Evolutionary conservation across 352 stramenopile species (phyloP), one percentile per base, ranked within the genome.

Genomic region (Pythium periplocum): DNA sequence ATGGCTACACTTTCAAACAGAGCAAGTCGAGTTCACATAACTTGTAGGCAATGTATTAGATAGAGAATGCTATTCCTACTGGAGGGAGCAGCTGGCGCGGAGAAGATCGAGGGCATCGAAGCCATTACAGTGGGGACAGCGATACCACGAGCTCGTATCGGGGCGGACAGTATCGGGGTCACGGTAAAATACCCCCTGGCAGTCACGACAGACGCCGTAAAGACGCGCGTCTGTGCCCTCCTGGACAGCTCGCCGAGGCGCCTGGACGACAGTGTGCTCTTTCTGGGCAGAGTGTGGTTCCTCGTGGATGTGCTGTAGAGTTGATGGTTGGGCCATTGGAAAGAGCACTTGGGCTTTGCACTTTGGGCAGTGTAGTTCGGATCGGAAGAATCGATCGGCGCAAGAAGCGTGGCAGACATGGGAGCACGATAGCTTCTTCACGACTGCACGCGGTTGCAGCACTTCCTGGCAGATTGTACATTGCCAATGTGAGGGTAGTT

Each of bases 91-190:
- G 48, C 78, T 89, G 26, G 59, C 66, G 3, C 75, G 73, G 7
- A 84, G 40, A 44, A 87, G 69, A 2, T 74, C 59, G 33, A 80
- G 51, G 37, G 76, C 75, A 56, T 89, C 71, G 33, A 64, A 71
- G 4, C 57, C 60, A 34, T 76, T 69, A 53, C 80, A 91, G 47
- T 66, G 60, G 26, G 75, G 56, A 55, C 80, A 91, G 44, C 80
- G 74, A 53, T 86, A 87, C 72, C 77, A 91, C 3, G 62, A 78
- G 45, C 75, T 83, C 3, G 80, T 89, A 35, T 86, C 76, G 0
- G 80, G 78, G 1, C 67, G 73, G 11, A 87, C 63, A 30, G 68
- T 73, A 5, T 41, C 56, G 1, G 61, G 68, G 42, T 89, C 72
- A 3, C 80, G 69, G 37, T 89, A 83, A 58, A 91, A 91, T 30